Evolutionary conservation across 2,329 filamentous ascomycete genomes (phyloP).

Genomic region (Didymella pinodella): DNA sequence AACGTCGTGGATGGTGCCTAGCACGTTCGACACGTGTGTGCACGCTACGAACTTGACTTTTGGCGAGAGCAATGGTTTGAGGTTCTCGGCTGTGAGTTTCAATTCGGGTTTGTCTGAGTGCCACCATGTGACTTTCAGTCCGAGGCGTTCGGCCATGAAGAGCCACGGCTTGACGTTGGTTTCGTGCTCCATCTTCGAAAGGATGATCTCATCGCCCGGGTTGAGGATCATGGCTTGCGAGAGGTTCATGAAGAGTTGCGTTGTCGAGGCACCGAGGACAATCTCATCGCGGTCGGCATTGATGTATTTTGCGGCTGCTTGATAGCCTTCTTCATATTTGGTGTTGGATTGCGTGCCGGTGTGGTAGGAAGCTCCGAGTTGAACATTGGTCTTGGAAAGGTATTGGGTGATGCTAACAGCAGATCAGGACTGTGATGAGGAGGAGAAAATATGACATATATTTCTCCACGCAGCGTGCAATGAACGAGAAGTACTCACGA

Average conservation of each 20-base stretch:
- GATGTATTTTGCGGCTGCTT: slow-evolving; percentile 73
- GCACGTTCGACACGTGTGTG: slow-evolving; percentile 77
- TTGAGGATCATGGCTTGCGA: slow-evolving; percentile 44
- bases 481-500: slow-evolving; percentile 57
- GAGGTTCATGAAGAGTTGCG: slow-evolving; percentile 78
- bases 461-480: not conserved
- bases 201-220: slow-evolving; percentile 68
- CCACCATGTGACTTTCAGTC: slow-evolving; percentile 76
- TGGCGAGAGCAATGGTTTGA: slow-evolving; percentile 66
- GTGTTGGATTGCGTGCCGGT: slow-evolving; percentile 66
- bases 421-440: slow-evolving; percentile 3
- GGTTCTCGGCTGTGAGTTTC: slow-evolving; percentile 64
- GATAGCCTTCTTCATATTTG: slow-evolving; percentile 66
- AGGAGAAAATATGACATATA: not conserved
- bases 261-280: slow-evolving; percentile 76
- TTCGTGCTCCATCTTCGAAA: slow-evolving; percentile 79
- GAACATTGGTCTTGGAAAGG: slow-evolving; percentile 73
- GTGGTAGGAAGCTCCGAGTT: slow-evolving; percentile 75
- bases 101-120: slow-evolving; percentile 60
- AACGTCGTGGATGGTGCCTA: slow-evolving; percentile 74
- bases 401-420: slow-evolving; percentile 66
- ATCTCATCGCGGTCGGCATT: slow-evolving; percentile 73
- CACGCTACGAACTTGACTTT: slow-evolving; percentile 75
- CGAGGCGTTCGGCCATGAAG: slow-evolving; percentile 67
- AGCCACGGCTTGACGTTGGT: slow-evolving; percentile 80